Conservation (phyloP, 1,284 basidiomycete species). For the Apiotrichum gracile region DNA sequence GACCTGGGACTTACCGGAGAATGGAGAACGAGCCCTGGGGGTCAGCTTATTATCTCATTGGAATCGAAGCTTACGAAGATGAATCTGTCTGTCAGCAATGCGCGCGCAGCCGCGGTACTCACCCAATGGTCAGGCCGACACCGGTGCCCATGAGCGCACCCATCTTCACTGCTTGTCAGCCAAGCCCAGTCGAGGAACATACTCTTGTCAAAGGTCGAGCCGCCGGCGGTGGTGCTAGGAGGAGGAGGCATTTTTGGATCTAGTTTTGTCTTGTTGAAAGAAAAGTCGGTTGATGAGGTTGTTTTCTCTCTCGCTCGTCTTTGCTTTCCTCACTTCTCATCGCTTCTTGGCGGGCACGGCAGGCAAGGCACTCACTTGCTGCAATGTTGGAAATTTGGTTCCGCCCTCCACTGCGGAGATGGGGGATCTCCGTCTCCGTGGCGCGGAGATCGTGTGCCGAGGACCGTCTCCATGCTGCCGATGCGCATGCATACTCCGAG, state of each 20-base stretch:
- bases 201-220: slow-evolving; percentile 43
- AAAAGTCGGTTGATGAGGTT: background rate
- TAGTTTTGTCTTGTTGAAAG: background rate
- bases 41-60: too few species aligned
- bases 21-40: slow-evolving; percentile 60
- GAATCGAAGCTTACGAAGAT: slow-evolving; percentile 58
- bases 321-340: too few species aligned
- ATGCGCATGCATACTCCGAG: too few species aligned
- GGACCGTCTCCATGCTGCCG: too few species aligned
- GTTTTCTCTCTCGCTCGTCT: too few species aligned
- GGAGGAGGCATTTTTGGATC: slow-evolving; percentile 40
- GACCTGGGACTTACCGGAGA: slow-evolving; percentile 55
- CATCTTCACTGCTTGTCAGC: slow-evolving; percentile 59
- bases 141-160: slow-evolving; percentile 82
- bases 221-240: slow-evolving; percentile 36
- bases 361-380: too few species aligned
- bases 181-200: slow-evolving; percentile 10
- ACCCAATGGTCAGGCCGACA: slow-evolving; percentile 83
- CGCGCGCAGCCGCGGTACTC: too few species aligned
- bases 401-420: too few species aligned
- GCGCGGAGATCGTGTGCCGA: too few species aligned
- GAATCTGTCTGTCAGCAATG: slow-evolving; percentile 51
- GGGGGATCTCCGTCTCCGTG: too few species aligned
- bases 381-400: too few species aligned
- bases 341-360: too few species aligned